Base-by-base conservation (phyloP, 805 yeast genomes). In the Monosporozyma solicola region DNA sequence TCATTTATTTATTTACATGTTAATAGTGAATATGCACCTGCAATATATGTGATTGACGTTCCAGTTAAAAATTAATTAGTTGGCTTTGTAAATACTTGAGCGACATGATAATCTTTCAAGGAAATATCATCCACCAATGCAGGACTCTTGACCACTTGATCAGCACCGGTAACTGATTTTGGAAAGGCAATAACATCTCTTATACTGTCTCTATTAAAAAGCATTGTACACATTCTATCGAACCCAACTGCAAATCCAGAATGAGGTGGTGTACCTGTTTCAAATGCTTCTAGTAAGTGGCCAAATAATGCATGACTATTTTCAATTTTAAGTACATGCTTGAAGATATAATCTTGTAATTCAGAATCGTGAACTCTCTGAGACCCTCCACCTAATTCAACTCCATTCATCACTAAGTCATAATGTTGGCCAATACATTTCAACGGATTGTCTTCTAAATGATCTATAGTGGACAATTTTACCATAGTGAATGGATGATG, bases 401-500 rank as follows among this genome's bases (percentile, higher is more conserved):
- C 88, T 2, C 99, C 99, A 62, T 92, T 92, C 41, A 94, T 73
- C 0, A 94, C 99, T 15, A 94, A 70, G 65, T 94, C 99, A 66
- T 90, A 94, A 68, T 94, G 99, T 61, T 87, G 95, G 10, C 98
- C 99, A 41, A 80, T 75, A 2, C 85, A 89, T 41, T 71, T 65
- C 27, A 87, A 68, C 5, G 95, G 95, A 20, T 75, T 73, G 0
- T 72, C 58, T 27, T 52, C 37, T 8, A 90, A 71, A 6, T 71
- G 65, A 1, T 78, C 78, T 59, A 84, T 84, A 63, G 89, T 96
- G 13, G 79, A 82, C 0, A 80, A 63, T 39, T 83, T 77, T 1
- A 84, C 86, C 98, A 94, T 94, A 0, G 99, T 94, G 71, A 94
- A 94, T 4, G 99, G 99, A 66, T 94, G 99, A 65, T 94, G 99